Evolutionary conservation across 1,284 basidiomycete genomes (phyloP).

Genomic region (Malassezia sp.): DNA sequence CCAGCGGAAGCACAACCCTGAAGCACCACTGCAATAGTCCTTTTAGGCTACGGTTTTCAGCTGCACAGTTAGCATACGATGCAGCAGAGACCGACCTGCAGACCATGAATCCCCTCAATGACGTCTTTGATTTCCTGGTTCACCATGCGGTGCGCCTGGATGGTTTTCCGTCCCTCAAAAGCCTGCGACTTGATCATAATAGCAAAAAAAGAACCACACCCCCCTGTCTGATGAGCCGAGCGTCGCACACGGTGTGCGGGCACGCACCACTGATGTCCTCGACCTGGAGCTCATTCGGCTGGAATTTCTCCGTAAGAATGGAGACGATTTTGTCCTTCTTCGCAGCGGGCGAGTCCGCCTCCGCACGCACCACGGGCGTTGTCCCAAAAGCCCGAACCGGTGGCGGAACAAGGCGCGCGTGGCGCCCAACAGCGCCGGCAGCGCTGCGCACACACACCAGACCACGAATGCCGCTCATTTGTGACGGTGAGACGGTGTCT

Average conservation of each 20-base stretch:
- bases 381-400: not conserved
- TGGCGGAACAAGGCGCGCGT: not conserved
- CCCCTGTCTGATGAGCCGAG: constrained; percentile 52
- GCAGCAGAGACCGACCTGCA: constrained; percentile 66
- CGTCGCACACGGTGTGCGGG: constrained; percentile 42
- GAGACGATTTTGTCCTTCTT: constrained; percentile 10
- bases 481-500: not conserved
- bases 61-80: not conserved
- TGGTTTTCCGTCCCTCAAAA: constrained; percentile 73
- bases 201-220: constrained; percentile 91
- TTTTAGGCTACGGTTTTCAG: constrained; percentile 10
- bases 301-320: constrained; percentile 50
- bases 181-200: constrained; percentile 71
- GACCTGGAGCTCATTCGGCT: constrained; percentile 50
- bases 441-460: no score
- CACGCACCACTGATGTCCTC: constrained; percentile 49
- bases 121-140: constrained; percentile 77
- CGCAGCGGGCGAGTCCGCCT: not conserved
- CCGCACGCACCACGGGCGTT: not conserved
- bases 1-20: no score
- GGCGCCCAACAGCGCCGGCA: no score
- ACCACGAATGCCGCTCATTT: no score
- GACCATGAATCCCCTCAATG: constrained; percentile 80
- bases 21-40: not conserved
- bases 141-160: constrained; percentile 90